A percentile compares a stretch with the other conserved stretches of the same genome.
These are phyloP conservation scores for Cardamine occulta DNA, from an alignment of 345 rosid species.

Conservation along the genomic window DNA sequence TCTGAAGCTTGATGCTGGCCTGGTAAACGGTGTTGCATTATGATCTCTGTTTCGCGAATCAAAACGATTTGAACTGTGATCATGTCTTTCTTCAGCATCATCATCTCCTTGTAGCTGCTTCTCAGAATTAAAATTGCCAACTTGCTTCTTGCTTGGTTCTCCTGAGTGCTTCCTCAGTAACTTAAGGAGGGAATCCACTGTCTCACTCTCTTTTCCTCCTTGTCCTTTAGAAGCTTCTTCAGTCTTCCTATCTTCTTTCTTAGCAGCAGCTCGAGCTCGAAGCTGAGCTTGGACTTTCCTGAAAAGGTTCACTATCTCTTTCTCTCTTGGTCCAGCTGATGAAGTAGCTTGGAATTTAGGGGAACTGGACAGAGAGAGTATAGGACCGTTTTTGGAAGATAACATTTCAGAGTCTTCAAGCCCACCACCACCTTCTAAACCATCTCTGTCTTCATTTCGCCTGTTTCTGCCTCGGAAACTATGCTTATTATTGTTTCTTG, in stretches of 20 bases:
- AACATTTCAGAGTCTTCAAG: conserved; percentile 56
- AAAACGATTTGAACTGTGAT: conserved; percentile 41
- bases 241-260: conserved; percentile 60
- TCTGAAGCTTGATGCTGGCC: conserved; percentile 75
- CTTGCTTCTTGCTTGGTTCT: conserved; percentile 60
- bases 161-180: conserved; percentile 75
- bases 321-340: conserved; percentile 71
- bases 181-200: conserved; percentile 75
- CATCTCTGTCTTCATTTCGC: conserved; percentile 62
- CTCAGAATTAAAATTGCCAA: conserved; percentile 39
- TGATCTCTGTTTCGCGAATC: conserved; percentile 41
- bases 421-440: conserved; percentile 33
- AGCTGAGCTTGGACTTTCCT: conserved; percentile 83
- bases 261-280: conserved; percentile 71
- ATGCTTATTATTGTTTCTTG: conserved; percentile 59
- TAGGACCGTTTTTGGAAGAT: conserved; percentile 64
- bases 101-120: conserved; percentile 38
- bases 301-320: conserved; percentile 82
- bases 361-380: conserved; percentile 57
- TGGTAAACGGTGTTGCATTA: conserved; percentile 46
- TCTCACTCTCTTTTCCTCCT: conserved; percentile 65
- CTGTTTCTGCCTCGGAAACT: conserved; percentile 65
- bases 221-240: conserved; percentile 53
- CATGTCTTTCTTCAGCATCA: conserved; percentile 34
- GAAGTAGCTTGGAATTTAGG: conserved; percentile 71